phyloP scores from a whole-genome alignment of 345 rosid species.

The Salix arbutifolia region DNA sequence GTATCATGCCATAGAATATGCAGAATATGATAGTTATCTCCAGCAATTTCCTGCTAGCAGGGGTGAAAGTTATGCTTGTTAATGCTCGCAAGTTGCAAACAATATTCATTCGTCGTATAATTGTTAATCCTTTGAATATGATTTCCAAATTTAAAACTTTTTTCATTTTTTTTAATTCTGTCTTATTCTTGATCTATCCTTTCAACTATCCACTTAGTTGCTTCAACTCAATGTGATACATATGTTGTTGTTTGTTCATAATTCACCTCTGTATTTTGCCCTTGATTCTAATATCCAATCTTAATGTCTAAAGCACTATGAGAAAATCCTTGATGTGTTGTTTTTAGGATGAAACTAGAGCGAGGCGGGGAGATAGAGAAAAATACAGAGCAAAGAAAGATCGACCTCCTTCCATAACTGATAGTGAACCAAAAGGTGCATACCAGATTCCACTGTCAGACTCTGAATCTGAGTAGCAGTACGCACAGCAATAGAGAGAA shows the following conservation, averaged over 20 bases:
- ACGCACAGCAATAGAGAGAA: not conserved
- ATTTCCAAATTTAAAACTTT: not conserved
- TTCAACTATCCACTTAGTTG: too few species aligned
- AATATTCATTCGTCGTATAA: not conserved
- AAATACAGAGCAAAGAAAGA: constrained; percentile 34
- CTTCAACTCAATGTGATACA: not conserved
- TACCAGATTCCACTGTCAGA: constrained; percentile 60
- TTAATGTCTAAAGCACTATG: not conserved
- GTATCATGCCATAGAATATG: not conserved
- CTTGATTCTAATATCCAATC: not conserved
- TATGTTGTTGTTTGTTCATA: not conserved
- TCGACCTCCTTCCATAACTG: constrained; percentile 60
- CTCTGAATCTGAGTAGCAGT: constrained; percentile 59
- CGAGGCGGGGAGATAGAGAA: constrained; percentile 23
- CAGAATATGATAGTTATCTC: not conserved
- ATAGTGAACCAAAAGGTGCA: constrained; percentile 63
- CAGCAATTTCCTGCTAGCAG: not conserved
- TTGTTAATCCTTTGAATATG: not conserved
- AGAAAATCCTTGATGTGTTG: not conserved
- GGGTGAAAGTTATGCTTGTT: too few species aligned
- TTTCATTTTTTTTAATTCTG: not conserved
- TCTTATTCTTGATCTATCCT: not conserved
- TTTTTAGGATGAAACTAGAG: constrained; percentile 45
- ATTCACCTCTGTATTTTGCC: not conserved
- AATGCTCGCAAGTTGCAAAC: not conserved